These are phyloP conservation scores for Aspergillus bombycis DNA, from an alignment of 2,329 filamentous ascomycete species.

Conservation along the genomic window DNA sequence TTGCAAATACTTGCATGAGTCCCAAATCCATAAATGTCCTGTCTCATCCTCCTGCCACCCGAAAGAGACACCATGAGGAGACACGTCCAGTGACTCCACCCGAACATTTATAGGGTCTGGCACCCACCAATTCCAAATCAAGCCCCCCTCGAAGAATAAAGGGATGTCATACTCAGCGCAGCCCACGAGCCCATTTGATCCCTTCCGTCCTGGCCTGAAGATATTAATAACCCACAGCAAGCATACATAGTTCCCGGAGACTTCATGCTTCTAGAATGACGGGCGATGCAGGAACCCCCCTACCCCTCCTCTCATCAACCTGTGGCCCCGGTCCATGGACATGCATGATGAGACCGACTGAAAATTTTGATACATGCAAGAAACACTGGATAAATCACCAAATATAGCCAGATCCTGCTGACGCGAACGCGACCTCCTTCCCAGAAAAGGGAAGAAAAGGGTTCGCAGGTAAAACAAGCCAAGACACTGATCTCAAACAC, in stretches of 20 bases:
- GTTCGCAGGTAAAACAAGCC: not conserved
- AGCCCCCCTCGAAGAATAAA: not conserved
- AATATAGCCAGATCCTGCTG: not conserved
- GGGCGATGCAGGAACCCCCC: not conserved
- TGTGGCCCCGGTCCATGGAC: not conserved
- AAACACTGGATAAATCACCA: not conserved
- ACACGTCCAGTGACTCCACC: not conserved
- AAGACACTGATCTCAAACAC: not conserved
- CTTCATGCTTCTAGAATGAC: not conserved
- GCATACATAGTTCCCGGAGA: not conserved
- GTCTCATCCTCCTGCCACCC: not conserved
- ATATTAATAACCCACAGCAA: not conserved
- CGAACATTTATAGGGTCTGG: not conserved
- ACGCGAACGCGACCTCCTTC: not conserved
- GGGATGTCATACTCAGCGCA: not conserved
- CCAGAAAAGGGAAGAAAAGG: not conserved
- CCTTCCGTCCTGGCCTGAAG: not conserved
- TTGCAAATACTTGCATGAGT: too few relatives aligned
- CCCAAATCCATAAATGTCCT: not conserved
- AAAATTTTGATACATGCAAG: not conserved
- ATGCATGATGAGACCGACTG: too few relatives aligned
- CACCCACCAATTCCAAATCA: not conserved
- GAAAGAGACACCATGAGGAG: not conserved
- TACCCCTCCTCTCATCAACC: not conserved
- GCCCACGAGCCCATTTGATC: not conserved